A percentile compares a stretch with the other conserved stretches of the same genome.
Conservation (phyloP, 2,329 filamentous ascomycete species). For the Ophiosphaerella korrae region DNA sequence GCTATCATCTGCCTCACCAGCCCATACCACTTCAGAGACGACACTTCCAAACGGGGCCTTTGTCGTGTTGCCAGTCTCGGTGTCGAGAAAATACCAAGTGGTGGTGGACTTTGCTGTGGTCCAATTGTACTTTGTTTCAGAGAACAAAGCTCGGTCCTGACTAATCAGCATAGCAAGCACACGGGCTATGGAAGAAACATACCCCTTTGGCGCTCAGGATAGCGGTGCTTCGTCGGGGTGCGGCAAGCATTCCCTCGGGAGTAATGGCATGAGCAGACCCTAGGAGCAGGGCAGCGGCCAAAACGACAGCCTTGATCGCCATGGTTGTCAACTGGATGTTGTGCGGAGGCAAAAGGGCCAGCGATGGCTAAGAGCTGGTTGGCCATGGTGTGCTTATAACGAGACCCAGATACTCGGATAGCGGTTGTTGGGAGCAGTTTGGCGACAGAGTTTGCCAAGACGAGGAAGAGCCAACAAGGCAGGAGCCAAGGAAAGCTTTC, state of each 20-base stretch:
- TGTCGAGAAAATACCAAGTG: constrained; percentile 50
- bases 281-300: constrained; percentile 34
- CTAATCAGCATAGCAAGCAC: constrained; percentile 3
- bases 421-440: constrained; percentile 12
- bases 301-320: constrained; percentile 30
- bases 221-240: constrained; percentile 39
- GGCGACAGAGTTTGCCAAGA: constrained; percentile 23
- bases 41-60: constrained; percentile 39
- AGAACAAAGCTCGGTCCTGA: constrained; percentile 41
- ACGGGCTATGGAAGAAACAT: constrained; percentile 4
- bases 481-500: constrained; percentile 29
- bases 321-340: constrained; percentile 21
- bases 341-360: constrained; percentile 9
- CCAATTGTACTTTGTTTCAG: constrained; percentile 45
- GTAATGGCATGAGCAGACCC: constrained; percentile 33
- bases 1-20: constrained; percentile 46
- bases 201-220: constrained; percentile 42
- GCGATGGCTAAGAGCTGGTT: neutral
- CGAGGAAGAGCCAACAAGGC: constrained; percentile 23
- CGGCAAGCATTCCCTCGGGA: constrained; percentile 32
- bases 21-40: constrained; percentile 43
- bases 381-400: constrained; percentile 23
- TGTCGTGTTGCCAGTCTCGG: constrained; percentile 37
- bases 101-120: constrained; percentile 51
- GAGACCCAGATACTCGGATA: constrained; percentile 11